Evolutionary conservation across 2,329 filamentous ascomycete species (phyloP).

Genomic region (Aspergillus sp.): DNA sequence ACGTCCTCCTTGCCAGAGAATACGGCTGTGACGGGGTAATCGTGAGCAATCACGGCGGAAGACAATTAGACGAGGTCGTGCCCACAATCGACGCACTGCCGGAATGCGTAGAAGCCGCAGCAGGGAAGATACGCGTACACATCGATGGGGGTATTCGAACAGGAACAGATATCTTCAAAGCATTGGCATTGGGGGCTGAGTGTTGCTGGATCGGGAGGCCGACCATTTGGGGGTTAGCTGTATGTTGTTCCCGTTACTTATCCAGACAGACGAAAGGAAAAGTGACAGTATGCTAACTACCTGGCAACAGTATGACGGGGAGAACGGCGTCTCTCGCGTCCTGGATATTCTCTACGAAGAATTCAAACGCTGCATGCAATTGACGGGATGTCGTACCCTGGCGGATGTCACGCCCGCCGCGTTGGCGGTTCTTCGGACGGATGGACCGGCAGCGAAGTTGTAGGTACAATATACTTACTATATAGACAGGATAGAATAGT

Average conservation of each 20-base stretch:
- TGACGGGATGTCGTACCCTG: conserved; percentile 29
- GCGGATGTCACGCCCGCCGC: conserved; percentile 27
- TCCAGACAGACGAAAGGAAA: too few species aligned
- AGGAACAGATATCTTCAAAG: conserved; percentile 41
- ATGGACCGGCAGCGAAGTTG: conserved; percentile 26
- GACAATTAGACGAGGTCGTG: conserved; percentile 40
- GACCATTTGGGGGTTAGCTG: conserved; percentile 38
- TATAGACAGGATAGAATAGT: background rate
- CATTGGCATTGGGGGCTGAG: conserved; percentile 37
- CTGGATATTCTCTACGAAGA: conserved; percentile 35
- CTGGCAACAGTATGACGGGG: conserved; percentile 29
- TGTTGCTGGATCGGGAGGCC: conserved; percentile 36
- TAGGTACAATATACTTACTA: conserved; percentile 1
- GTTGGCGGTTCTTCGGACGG: conserved; percentile 22
- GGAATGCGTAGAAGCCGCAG: conserved; percentile 28
- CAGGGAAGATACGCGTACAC: conserved; percentile 35
- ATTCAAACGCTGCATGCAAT: conserved; percentile 34
- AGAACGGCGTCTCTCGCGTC: conserved; percentile 34
- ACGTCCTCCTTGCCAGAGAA: conserved; percentile 37
- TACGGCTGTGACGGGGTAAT: conserved; percentile 41
- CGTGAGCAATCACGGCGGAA: conserved; percentile 42
- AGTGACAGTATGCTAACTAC: conserved; percentile 7
- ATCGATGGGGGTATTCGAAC: conserved; percentile 38
- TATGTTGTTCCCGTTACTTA: conserved; percentile 18
- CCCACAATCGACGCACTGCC: conserved; percentile 41